Base-by-base conservation (phyloP, 176 grass and related monocot species). In the Hsuehochloa calcarea region DNA sequence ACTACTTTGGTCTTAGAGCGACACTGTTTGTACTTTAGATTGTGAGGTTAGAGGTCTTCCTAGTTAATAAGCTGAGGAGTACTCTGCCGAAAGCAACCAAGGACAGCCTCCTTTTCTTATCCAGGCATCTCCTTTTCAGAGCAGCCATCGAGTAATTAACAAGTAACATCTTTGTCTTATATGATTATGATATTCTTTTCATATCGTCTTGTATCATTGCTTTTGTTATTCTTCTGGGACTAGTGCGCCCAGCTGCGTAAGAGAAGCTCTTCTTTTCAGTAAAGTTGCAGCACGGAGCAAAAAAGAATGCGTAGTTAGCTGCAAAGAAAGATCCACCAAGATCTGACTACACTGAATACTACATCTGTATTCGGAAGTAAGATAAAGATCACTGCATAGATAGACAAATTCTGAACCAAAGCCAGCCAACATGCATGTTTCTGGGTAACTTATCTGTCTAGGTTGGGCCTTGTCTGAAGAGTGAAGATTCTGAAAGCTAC, bases 71-170 rank as follows among this genome's bases (percentile, higher is more conserved):
- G 34, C 10, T 22, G 38, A 15, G 17, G 6, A 56, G 13, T 59
- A 67, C 68, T 74, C 61, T 75, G 5, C 56, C 34, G 6, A 86
- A 86, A 77, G 78, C 78, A 55, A 22, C 16, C 60, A 65, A 37
- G 37, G 69, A 17, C 29, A 5, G 23, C 14, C 20, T 27, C 44
- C 56, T 66, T 86, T 81, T 65, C 44, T 65, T 71, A 72, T 72
- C 83, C 78, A 10, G 55, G 77, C 37, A 19, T 8, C 55, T 77
- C 51, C 43, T 56, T 89, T 82, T 25, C 70, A 26, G 44, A 69
- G 65, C 54, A 77, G 70, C 52, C 86, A 70, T 72, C 20, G 8
- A 78, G 44, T n/a, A n/a, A 64, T 72, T 64, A 71, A 65, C 55
- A 84, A 25, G 38, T 49, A 50, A 5, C 59, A 66, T 65, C 13